Conservation (phyloP, 495 filamentous ascomycete species). For the Glarea lozoyensis region DNA sequence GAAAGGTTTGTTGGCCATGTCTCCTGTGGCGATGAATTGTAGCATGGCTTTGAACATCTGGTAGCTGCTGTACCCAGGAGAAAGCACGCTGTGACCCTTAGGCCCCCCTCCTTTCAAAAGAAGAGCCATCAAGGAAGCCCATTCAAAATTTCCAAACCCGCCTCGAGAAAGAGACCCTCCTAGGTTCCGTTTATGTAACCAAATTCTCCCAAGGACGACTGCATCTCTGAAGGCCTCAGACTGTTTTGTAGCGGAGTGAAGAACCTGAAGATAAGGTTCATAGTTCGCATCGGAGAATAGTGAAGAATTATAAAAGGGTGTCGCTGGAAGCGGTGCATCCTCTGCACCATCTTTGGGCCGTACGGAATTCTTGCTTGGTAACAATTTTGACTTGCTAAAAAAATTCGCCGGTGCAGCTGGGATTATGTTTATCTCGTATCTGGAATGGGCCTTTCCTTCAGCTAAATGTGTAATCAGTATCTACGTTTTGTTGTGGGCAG, state of each 20-base stretch:
- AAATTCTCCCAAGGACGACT: constrained; percentile 75
- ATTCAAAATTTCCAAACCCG: constrained; percentile 92
- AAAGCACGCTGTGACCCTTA: constrained; percentile 60
- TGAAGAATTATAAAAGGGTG: constrained; percentile 84
- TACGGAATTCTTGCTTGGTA: constrained; percentile 61
- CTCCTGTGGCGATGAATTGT: constrained; percentile 67
- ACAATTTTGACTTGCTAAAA: constrained; percentile 61
- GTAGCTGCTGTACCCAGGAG: constrained; percentile 75
- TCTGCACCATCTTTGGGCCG: constrained; percentile 36
- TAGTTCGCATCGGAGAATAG: constrained; percentile 69
- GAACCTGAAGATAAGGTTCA: constrained; percentile 59
- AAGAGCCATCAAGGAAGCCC: constrained; percentile 68
- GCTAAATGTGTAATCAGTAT: constrained; percentile 5
- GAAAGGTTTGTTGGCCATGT: constrained; percentile 56
- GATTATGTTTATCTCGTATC: constrained; percentile 67
- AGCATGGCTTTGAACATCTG: constrained; percentile 90
- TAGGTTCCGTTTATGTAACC: constrained; percentile 85
- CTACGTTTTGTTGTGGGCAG: neutral
- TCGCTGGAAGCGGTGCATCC: constrained; percentile 37
- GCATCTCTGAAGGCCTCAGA: constrained; percentile 71
- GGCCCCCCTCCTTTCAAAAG: constrained; percentile 67
- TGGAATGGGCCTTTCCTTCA: constrained; percentile 21
- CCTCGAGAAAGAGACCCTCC: constrained; percentile 55
- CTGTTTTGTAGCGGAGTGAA: constrained; percentile 54
- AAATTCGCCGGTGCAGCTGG: constrained; percentile 54